Evolutionary conservation across 257 asterid species (phyloP), one percentile per base, ranked within the genome.

Genomic region (Solanum pimpinellifolium): DNA sequence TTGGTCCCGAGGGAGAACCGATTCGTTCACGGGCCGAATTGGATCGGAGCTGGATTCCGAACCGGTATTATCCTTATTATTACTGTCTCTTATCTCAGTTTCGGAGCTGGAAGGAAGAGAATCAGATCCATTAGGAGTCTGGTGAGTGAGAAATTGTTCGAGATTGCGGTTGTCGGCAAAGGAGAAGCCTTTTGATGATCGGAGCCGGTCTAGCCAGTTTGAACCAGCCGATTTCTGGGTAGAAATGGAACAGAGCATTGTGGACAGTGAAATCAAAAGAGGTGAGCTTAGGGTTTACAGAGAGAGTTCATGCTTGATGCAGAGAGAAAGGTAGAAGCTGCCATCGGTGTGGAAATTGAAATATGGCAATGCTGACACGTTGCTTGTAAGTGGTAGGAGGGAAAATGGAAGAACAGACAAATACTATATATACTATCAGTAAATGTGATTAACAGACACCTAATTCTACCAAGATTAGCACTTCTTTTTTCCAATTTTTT

Each of bases 131-230:
- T 69, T 86, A 33, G 94, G 93, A 84, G 39, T 90, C 42, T 87
- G 93, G 70, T 59, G 85, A 72, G 82, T 37, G 21, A 92, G 88
- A 85, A 95, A 95, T 37, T 91, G 89, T 9, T 93, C 98, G 91
- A 94, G 95, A 88, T 93, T 93, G 86, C 89, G 4, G 80, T 88
- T 87, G 68, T 86, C 86, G 80, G 88, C 89, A 46, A 90, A 88
- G 46, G 93, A 90, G 91, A 97, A 92, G 66, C 99, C 98, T 88
- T 92, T 95, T 82, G 98, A 93, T 29, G 91, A 93, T 41, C 98
- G 94, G 88, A 95, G 92, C 85, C 98, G 97, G 86, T 94, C 95
- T 84, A 94, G 93, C 98, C 99, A 96, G 72, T 85, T 90, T 56
- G 94, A 88, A 75, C 93, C 89, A 76, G 96, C 21, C 0, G 41